A percentile compares a stretch with the other conserved stretches of the same genome.
These are phyloP conservation scores for Penicillium desertorum DNA, from an alignment of 495 filamentous ascomycete genomes.

Conservation along the genomic window DNA sequence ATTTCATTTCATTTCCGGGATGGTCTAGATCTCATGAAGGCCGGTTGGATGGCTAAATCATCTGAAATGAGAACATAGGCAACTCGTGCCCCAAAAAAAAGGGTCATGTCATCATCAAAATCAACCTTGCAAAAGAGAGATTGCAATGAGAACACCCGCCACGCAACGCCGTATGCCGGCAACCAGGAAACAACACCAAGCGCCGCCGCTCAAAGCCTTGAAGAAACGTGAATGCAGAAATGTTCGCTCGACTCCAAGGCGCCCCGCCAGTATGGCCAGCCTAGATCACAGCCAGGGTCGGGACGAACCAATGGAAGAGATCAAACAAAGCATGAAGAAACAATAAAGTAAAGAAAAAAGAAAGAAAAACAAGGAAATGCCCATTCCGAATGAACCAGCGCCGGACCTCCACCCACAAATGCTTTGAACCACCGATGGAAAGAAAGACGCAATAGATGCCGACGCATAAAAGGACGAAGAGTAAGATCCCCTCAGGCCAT, in stretches of 20 bases:
- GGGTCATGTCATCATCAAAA: conserved; percentile 25
- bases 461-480: conserved; percentile 27
- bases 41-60: conserved; percentile 8
- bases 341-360: conserved; percentile 7
- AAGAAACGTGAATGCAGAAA: conserved; percentile 14
- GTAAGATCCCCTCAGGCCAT: conserved; percentile 27
- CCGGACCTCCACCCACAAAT: conserved; percentile 27
- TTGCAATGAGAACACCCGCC: conserved; percentile 11
- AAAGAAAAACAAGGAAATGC: conserved; percentile 12
- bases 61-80: conserved; percentile 11
- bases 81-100: background rate
- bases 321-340: conserved; percentile 2
- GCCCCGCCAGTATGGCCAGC: background rate
- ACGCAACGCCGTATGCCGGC: conserved; percentile 29
- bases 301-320: background rate
- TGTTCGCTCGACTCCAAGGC: conserved; percentile 2
- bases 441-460: conserved; percentile 39
- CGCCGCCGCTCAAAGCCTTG: conserved; percentile 38
- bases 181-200: conserved; percentile 39
- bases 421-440: conserved; percentile 21
- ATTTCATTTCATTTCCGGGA: conserved; percentile 8
- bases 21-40: conserved; percentile 10
- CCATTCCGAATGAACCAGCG: conserved; percentile 19
- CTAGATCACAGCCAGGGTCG: background rate
- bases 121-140: conserved; percentile 11